These are phyloP conservation scores for Gossypium rotundifolium DNA, from an alignment of 345 rosid genomes.

Conservation along the genomic window DNA sequence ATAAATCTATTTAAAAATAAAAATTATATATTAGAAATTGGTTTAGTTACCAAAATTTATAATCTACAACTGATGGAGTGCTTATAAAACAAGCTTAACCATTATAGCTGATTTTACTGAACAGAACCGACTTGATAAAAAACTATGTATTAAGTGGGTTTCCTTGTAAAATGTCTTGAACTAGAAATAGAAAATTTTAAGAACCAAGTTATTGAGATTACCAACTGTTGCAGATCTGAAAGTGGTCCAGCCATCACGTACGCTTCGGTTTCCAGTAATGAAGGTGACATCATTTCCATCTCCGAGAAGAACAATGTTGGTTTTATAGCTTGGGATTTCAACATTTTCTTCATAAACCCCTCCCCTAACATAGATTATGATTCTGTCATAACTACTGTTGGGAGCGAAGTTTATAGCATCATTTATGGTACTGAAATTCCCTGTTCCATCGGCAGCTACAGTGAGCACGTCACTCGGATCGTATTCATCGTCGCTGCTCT, in stretches of 20 bases:
- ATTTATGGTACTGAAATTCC: constrained; percentile 63
- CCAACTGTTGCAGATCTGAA: constrained; percentile 95
- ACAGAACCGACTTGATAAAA: too few relatives aligned
- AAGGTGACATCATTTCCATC: constrained; percentile 62
- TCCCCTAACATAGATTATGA: constrained; percentile 47
- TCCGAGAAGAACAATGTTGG: constrained; percentile 69
- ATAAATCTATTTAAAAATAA: too few relatives aligned
- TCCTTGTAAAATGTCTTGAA: too few relatives aligned
- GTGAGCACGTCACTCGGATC: constrained; percentile 48
- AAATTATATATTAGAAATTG: too few relatives aligned
- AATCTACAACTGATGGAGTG: too few relatives aligned
- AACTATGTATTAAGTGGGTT: too few relatives aligned
- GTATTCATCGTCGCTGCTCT: constrained; percentile 38
- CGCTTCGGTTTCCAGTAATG: constrained; percentile 60
- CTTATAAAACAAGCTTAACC: too few relatives aligned
- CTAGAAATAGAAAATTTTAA: too few relatives aligned
- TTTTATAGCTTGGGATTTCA: constrained; percentile 57
- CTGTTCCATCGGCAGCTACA: constrained; percentile 75
- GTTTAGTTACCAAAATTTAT: too few relatives aligned
- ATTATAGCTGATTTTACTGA: too few relatives aligned
- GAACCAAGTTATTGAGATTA: constrained; percentile 13
- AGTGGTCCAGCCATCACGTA: constrained; percentile 82
- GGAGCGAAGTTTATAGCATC: constrained; percentile 80
- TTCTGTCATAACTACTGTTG: constrained; percentile 48
- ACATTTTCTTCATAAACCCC: constrained; percentile 69